A percentile compares a stretch with the other conserved stretches of the same genome.
Conservation (phyloP, 1,284 basidiomycete genomes). For the Ustilago curta region DNA sequence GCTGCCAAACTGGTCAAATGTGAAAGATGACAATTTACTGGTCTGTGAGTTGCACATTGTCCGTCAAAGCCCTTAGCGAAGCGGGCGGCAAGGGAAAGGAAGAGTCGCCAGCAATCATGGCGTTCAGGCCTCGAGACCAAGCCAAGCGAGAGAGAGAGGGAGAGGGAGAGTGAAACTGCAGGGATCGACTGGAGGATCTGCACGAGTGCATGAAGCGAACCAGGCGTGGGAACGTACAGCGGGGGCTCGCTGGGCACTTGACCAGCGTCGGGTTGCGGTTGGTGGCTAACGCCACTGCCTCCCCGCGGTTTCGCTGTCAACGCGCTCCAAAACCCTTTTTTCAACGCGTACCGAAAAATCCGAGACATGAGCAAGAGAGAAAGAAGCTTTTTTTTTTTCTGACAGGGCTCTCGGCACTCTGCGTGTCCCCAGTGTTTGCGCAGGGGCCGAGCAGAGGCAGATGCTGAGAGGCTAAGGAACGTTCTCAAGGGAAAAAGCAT, state of each 20-base stretch:
- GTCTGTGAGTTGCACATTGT: no score
- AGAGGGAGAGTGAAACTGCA: constrained; percentile 2
- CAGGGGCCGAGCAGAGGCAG: constrained; percentile 5
- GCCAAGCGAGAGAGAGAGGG: no score
- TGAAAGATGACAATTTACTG: no score
- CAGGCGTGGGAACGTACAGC: constrained; percentile 9
- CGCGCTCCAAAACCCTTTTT: constrained; percentile 5
- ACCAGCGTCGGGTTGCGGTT: neutral
- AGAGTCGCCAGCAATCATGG: neutral
- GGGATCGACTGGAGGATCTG: constrained; percentile 22
- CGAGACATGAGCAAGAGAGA: constrained; percentile 6
- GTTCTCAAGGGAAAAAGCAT: neutral
- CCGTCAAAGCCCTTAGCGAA: no score
- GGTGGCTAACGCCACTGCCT: neutral
- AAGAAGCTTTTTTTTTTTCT: neutral
- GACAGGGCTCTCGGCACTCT: neutral
- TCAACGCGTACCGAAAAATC: neutral
- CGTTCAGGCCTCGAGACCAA: neutral
- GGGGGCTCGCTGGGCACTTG: neutral
- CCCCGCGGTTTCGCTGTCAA: constrained; percentile 1
- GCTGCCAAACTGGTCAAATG: no score
- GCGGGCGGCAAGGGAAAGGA: neutral
- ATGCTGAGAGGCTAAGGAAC: neutral
- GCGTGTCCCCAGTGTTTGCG: constrained; percentile 9
- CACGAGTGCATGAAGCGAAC: constrained; percentile 13